These are phyloP conservation scores for Tulasnella calospora DNA, from an alignment of 768 basidiomycete genomes.

Conservation along the genomic window DNA sequence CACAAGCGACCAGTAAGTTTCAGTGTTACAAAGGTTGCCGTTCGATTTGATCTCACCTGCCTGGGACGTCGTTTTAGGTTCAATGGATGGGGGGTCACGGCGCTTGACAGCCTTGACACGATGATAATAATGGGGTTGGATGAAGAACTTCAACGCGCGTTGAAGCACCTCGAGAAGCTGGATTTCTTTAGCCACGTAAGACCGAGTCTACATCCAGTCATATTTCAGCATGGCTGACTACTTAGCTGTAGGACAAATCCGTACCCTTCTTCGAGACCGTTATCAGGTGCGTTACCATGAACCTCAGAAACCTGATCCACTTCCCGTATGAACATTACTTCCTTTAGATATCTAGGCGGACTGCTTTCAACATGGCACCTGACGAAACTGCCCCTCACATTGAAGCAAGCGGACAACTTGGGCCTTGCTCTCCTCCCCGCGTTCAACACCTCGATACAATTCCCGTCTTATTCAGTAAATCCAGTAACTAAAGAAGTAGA, in stretches of 20 bases:
- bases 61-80: conserved; percentile 24
- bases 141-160: conserved; percentile 40
- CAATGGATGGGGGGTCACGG: conserved; percentile 37
- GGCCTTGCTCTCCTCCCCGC: conserved; percentile 63
- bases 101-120: conserved; percentile 45
- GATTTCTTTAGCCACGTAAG: conserved; percentile 25
- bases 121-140: conserved; percentile 42
- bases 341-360: conserved; percentile 42
- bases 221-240: background rate
- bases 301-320: background rate
- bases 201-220: background rate
- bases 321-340: conserved; percentile 40
- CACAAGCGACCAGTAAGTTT: conserved; percentile 26
- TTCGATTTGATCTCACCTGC: background rate
- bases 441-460: conserved; percentile 63
- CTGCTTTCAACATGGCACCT: conserved; percentile 44
- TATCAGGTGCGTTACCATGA: conserved; percentile 31
- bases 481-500: conserved; percentile 47
- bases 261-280: conserved; percentile 39
- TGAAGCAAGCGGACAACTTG: conserved; percentile 43
- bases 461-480: conserved; percentile 68
- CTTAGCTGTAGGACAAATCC: background rate
- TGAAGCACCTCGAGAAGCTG: conserved; percentile 33
- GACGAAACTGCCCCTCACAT: conserved; percentile 36
- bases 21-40: background rate